phyloP scores from a whole-genome alignment of 768 basidiomycete species.

The Mycena chlorophos region DNA sequence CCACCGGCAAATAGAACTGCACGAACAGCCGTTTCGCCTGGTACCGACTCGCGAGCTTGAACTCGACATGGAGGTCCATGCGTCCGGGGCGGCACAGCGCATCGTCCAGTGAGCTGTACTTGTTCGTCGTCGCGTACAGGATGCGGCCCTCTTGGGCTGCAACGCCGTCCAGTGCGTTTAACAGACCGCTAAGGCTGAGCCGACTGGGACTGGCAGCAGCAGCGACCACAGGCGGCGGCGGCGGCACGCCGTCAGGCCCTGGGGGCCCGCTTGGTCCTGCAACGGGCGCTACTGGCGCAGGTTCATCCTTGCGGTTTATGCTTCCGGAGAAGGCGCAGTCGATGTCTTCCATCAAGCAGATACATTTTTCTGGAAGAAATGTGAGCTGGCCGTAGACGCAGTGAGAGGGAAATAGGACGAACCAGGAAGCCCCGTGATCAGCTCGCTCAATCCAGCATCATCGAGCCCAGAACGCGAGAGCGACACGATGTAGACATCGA shows the following conservation, averaged over 20 bases:
- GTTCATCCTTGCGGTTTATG: conserved; percentile 43
- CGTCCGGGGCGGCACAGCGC: conserved; percentile 78
- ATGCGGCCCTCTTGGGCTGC: conserved; percentile 79
- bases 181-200: conserved; percentile 69
- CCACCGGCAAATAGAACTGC: conserved; percentile 61
- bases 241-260: conserved; percentile 17
- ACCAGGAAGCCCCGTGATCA: conserved; percentile 63
- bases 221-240: conserved; percentile 17
- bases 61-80: conserved; percentile 79
- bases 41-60: conserved; percentile 66
- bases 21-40: conserved; percentile 67
- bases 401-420: too few relatives aligned
- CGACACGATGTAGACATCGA: conserved; percentile 3
- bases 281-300: not conserved
- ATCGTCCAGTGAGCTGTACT: conserved; percentile 65
- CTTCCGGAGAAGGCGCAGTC: conserved; percentile 67
- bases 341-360: conserved; percentile 82
- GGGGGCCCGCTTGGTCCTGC: conserved; percentile 8
- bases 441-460: conserved; percentile 55
- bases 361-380: conserved; percentile 48
- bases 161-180: conserved; percentile 80
- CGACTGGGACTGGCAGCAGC: not conserved
- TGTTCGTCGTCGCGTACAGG: conserved; percentile 78
- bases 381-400: too few relatives aligned
- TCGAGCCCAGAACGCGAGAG: conserved; percentile 46